A percentile compares a stretch with the other conserved stretches of the same genome.
Conservation (phyloP, 345 rosid genomes). For the Lepidium africanum region DNA sequence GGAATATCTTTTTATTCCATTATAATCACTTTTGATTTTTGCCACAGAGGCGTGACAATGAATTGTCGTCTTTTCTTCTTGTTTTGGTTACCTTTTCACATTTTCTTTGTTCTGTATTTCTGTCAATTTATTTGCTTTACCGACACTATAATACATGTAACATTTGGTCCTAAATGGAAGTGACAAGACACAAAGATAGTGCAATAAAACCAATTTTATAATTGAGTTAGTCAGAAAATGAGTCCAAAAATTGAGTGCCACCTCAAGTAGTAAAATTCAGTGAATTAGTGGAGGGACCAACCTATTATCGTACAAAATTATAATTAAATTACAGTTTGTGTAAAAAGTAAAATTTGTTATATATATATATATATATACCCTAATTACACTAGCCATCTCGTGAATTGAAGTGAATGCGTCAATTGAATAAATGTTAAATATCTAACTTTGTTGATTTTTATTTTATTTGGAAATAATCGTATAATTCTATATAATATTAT, state of each 20-base stretch:
- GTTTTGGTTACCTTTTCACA: background rate
- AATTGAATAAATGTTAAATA: no score
- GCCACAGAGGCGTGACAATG: constrained; percentile 14
- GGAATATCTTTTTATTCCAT: background rate
- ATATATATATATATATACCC: no score
- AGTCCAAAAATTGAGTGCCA: constrained; percentile 6
- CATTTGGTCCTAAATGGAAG: background rate
- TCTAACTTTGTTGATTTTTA: no score
- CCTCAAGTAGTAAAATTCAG: background rate
- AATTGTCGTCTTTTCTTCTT: background rate
- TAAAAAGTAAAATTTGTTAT: background rate
- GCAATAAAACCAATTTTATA: background rate
- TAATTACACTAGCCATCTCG: no score
- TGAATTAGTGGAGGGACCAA: background rate
- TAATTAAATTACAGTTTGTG: background rate
- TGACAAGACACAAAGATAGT: constrained; percentile 1
- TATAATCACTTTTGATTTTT: background rate
- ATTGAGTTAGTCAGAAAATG: background rate
- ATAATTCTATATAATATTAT: no score
- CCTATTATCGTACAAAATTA: background rate
- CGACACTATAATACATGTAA: constrained; percentile 7
- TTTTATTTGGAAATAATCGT: no score
- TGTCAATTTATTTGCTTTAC: constrained; percentile 8
- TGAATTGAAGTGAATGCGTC: no score
- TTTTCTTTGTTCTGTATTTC: background rate